Percentiles rank a stretch among this genome's conserved stretches.
phyloP scores from a whole-genome alignment of 2,329 filamentous ascomycete genomes.

The Colletotrichum godetiae region DNA sequence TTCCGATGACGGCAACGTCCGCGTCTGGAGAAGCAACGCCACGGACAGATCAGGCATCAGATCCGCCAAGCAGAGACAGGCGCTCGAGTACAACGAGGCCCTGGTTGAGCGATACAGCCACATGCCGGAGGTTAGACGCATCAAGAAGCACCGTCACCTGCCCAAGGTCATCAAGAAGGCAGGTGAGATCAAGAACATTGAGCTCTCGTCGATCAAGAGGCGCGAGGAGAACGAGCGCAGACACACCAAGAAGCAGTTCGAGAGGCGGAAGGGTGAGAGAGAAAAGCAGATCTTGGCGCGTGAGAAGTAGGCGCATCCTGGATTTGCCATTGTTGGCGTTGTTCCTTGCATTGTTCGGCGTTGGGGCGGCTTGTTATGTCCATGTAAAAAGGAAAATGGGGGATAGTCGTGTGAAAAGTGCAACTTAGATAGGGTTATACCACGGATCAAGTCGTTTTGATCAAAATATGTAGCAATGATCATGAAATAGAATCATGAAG shows the following conservation, averaged over 20 bases:
- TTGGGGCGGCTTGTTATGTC: constrained; percentile 28
- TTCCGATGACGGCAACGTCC: constrained; percentile 89
- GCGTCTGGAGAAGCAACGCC: constrained; percentile 90
- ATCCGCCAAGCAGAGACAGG: constrained; percentile 84
- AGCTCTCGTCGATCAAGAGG: constrained; percentile 87
- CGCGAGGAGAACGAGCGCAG: constrained; percentile 94
- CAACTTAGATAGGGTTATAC: constrained; percentile 22
- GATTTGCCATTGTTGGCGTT: neutral
- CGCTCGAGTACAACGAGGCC: constrained; percentile 91
- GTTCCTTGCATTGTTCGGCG: constrained; percentile 36
- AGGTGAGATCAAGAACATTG: constrained; percentile 91
- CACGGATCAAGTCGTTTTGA: constrained; percentile 16
- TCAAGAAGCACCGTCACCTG: constrained; percentile 89
- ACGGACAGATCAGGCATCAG: constrained; percentile 87
- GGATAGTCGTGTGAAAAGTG: constrained; percentile 33
- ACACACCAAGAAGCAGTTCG: constrained; percentile 86
- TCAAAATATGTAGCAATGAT: constrained; percentile 4
- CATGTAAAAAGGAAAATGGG: constrained; percentile 17
- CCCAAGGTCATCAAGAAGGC: constrained; percentile 97
- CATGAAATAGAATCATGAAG: neutral
- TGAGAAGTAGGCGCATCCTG: constrained; percentile 59
- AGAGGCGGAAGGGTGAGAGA: constrained; percentile 80
- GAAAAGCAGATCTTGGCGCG: constrained; percentile 90
- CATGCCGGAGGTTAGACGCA: constrained; percentile 95
- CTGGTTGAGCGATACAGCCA: constrained; percentile 87